Evolutionary conservation across 2,329 filamentous ascomycete genomes (phyloP), one percentile per base, ranked within the genome.

Genomic region (Colletotrichum lindemuthianum): DNA sequence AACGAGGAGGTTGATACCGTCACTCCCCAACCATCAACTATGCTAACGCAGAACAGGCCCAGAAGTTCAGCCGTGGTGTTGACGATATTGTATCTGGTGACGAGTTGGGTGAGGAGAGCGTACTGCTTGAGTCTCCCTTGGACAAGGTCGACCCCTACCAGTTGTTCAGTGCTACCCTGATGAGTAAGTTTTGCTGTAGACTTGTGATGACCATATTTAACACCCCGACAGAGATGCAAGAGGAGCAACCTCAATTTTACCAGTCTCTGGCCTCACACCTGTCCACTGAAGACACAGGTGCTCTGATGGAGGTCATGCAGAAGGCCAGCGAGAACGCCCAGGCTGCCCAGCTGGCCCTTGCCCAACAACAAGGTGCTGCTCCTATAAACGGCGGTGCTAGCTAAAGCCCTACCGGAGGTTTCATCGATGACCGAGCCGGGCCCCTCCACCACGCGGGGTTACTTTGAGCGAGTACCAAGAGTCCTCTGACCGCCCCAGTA

Each of bases 111-210:
- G 95, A 98, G 76, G 96, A 98, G 72, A 95, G 94, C 75, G 91
- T 92, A 64, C 83, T 98, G 55, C 87, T 99, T 2, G 96, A 99
- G 78, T 97, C 95, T 11, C 94, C 95, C 13, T 84, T 99, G 32
- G 96, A 99, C 78, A 96, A 96, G 80, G 86, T 99, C 67, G 96
- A 99, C 79, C 94, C 95, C 2, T 99, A 99, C 73, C 87, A 90
- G 74, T 83, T 97, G 67, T 97, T 99, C 86, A 91, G 93, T 75
- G 84, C 86, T 67, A 90, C 92, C 15, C 82, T 98, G 69, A 78
- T 95, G 74, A 91, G 94, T 97, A 88, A 78, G 92, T 88, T 32
- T 40, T 32, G 10, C 48, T 39, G 66, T 52, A 13, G 6, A 9
- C 13, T 47, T 58, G 40, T 15, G 51, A 13, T 11, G 40, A 12